Evolutionary conservation across 306 rosid genomes (phyloP), one percentile per base, ranked within the genome.

Genomic region (Castanospermum australe): DNA sequence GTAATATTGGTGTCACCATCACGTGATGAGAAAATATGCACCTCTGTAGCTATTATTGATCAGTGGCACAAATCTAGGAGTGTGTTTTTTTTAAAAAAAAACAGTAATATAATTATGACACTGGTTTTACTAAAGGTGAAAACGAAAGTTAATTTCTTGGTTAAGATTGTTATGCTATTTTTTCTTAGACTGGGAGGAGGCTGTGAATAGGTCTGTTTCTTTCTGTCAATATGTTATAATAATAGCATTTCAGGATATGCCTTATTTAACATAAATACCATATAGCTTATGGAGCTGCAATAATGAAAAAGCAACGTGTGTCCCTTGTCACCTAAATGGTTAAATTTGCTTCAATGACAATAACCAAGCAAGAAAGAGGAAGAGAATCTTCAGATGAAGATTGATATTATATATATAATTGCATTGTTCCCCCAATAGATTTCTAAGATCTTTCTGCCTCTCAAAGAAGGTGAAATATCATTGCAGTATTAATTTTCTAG

Each of bases 391-490:
- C 71, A 45, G 76, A 22, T 77, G 79, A 86, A 75, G 74, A 67
- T 75, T 67, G 61, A 67, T 47, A 41, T 82, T 68, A n/a, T n/a
- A n/a, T n/a, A n/a, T n/a, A n/a, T n/a, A 77, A 59, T 51, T 75
- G 32, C 41, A 28, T 2, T 75, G 62, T 39, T 68, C 39, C 28
- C 32, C 22, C 28, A 60, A 48, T 20, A 18, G 65, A 68, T 47
- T 65, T 57, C 25, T 28, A 36, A 30, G 78, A 80, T 80, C 61
- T 39, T 65, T 55, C 3, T 75, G 78, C 74, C 81, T 79, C 68
- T 71, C 63, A 59, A 61, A 22, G 72, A 77, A 61, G 84, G 75
- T 74, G 68, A 82, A 74, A 35, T 61, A 78, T 78, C 78, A 79
- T 56, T 57, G 68, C 76, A 71, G 20, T 68, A 56, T 39, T 80